These are phyloP conservation scores for Colletotrichum musae DNA, from an alignment of 2,329 filamentous ascomycete genomes.

Conservation along the genomic window DNA sequence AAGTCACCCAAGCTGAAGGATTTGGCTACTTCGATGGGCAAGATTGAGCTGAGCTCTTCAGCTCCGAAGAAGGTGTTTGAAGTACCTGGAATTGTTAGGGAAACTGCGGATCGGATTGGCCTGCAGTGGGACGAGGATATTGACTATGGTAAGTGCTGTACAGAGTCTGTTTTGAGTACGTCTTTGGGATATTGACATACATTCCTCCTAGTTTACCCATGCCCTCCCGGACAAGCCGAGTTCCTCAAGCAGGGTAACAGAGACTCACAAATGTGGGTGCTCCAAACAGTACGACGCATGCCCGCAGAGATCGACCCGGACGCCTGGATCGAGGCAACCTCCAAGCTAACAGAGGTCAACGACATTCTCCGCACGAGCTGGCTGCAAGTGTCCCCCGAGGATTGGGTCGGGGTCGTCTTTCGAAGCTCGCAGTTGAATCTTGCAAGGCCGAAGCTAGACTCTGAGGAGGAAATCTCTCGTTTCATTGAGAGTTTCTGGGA, in stretches of 20 bases:
- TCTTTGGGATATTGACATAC: no score
- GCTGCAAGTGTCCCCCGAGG: slow-evolving; percentile 32
- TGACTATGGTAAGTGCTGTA: slow-evolving; percentile 32
- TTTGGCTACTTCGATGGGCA: slow-evolving; percentile 23
- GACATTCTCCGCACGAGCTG: slow-evolving; percentile 47
- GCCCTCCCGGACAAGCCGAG: slow-evolving; percentile 48
- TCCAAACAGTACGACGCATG: slow-evolving; percentile 45
- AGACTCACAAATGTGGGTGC: slow-evolving; percentile 45
- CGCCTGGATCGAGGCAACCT: slow-evolving; percentile 43
- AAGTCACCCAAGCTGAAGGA: slow-evolving; percentile 42
- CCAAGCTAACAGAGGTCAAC: slow-evolving; percentile 42
- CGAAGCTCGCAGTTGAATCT: slow-evolving; percentile 39
- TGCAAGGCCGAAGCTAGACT: slow-evolving; percentile 30
- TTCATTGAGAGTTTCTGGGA: slow-evolving; percentile 47
- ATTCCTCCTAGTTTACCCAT: slow-evolving; percentile 45
- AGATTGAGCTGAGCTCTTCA: no score
- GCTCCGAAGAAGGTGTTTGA: not conserved
- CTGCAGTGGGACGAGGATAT: slow-evolving; percentile 33
- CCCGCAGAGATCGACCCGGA: slow-evolving; percentile 41
- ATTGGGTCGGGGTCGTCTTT: slow-evolving; percentile 45
- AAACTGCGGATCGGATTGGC: not conserved
- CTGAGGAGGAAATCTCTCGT: slow-evolving; percentile 44
- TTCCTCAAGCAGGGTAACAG: slow-evolving; percentile 47
- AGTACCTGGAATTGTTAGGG: not conserved
- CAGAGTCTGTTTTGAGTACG: no score